Evolutionary conservation across 2,329 filamentous ascomycete genomes (phyloP).

Genomic region (Neonectria hederae): DNA sequence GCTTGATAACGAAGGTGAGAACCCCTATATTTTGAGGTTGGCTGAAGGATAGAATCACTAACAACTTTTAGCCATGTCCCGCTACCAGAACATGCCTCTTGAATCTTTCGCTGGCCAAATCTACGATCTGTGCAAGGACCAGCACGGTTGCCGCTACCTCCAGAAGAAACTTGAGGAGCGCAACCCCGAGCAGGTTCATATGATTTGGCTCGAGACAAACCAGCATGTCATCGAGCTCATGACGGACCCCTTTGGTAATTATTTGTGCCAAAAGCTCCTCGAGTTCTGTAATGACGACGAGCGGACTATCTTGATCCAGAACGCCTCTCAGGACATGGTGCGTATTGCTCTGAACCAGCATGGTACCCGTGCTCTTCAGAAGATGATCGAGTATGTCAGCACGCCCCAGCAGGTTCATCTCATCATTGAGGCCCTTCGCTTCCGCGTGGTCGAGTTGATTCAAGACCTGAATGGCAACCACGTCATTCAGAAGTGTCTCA

Average conservation of each 20-base stretch:
- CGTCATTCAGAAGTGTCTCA: constrained; percentile 98
- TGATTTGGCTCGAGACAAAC: constrained; percentile 95
- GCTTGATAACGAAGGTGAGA: constrained; percentile 75
- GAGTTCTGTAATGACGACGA: constrained; percentile 96
- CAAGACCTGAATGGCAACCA: constrained; percentile 99
- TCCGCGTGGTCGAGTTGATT: constrained; percentile 91
- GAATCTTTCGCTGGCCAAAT: constrained; percentile 85
- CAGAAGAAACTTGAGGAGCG: constrained; percentile 97
- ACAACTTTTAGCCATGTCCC: constrained; percentile 69
- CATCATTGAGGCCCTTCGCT: constrained; percentile 85
- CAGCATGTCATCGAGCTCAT: constrained; percentile 96
- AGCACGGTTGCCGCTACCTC: constrained; percentile 95
- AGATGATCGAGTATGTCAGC: constrained; percentile 98
- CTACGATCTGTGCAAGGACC: constrained; percentile 93
- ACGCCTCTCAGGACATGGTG: constrained; percentile 87
- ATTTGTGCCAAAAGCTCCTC: constrained; percentile 97
- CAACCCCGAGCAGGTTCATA: constrained; percentile 81
- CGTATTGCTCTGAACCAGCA: constrained; percentile 97
- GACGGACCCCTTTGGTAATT: constrained; percentile 99
- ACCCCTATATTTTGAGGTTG: not conserved
- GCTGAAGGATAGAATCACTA: constrained; percentile 35
- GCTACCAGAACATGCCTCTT: constrained; percentile 84
- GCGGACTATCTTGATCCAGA: constrained; percentile 90
- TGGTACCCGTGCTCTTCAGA: constrained; percentile 94
- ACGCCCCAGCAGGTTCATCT: constrained; percentile 85